Conservation (phyloP, 495 filamentous ascomycete species). For the Acidiella bohemica region DNA sequence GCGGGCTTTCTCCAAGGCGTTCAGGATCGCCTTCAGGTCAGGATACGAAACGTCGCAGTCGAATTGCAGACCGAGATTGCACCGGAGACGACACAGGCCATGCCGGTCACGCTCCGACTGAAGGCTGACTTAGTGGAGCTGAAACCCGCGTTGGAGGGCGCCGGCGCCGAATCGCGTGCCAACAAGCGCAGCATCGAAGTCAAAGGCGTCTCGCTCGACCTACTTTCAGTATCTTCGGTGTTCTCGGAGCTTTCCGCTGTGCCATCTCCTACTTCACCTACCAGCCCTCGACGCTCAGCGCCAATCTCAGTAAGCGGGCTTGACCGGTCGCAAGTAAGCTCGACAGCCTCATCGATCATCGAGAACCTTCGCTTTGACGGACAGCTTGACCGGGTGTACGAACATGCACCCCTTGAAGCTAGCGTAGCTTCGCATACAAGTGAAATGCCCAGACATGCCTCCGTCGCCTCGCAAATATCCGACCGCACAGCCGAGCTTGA, state of each 20-base stretch:
- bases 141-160: slow-evolving; percentile 43
- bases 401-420: neutral
- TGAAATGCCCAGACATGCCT: neutral
- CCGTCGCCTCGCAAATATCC: neutral
- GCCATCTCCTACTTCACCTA: slow-evolving; percentile 1
- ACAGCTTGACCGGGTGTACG: neutral
- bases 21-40: slow-evolving; percentile 61
- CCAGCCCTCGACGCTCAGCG: neutral
- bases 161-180: neutral
- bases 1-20: slow-evolving; percentile 73
- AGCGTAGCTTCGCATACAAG: neutral
- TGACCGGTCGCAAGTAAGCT: neutral
- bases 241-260: slow-evolving; percentile 8
- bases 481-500: slow-evolving; percentile 2
- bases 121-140: slow-evolving; percentile 55
- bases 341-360: neutral
- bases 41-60: slow-evolving; percentile 44
- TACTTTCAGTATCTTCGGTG: slow-evolving; percentile 10
- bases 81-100: neutral
- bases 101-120: slow-evolving; percentile 14
- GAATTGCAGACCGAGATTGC: slow-evolving; percentile 46
- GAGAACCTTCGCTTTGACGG: neutral
- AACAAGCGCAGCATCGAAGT: slow-evolving; percentile 9
- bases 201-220: slow-evolving; percentile 7
- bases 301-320: neutral